Percentiles rank a stretch among this genome's conserved stretches.
phyloP scores from a whole-genome alignment of 2,329 filamentous ascomycete species.

The Nothomitra cinnamomea region DNA sequence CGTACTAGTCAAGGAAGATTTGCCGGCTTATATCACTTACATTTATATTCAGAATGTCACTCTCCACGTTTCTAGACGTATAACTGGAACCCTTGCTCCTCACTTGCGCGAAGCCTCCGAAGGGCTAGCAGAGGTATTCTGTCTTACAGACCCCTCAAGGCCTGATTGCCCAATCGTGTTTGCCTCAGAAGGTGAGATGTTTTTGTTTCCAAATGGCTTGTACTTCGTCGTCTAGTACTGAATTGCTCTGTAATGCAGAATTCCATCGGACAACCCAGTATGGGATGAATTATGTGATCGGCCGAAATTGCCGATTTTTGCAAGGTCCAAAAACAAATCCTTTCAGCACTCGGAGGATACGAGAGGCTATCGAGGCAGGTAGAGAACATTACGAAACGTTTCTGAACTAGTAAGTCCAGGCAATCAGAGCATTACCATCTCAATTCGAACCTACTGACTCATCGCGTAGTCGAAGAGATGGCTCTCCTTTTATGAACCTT shows the following conservation, averaged over 20 bases:
- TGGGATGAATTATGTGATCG: slow-evolving; percentile 53
- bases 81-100: slow-evolving; percentile 48
- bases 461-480: slow-evolving; percentile 43
- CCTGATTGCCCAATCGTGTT: slow-evolving; percentile 63
- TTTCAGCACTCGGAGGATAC: slow-evolving; percentile 42
- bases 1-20: slow-evolving; percentile 45
- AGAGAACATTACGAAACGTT: slow-evolving; percentile 58
- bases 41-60: slow-evolving; percentile 54
- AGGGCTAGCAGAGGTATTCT: slow-evolving; percentile 61
- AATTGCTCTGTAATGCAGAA: slow-evolving; percentile 27
- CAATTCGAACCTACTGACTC: background rate
- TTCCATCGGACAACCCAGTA: slow-evolving; percentile 62
- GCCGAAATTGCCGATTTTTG: slow-evolving; percentile 62
- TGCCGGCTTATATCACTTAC: slow-evolving; percentile 56
- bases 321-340: slow-evolving; percentile 57
- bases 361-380: slow-evolving; percentile 42
- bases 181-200: slow-evolving; percentile 46
- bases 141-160: slow-evolving; percentile 55
- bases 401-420: slow-evolving; percentile 47
- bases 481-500: slow-evolving; percentile 61
- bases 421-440: background rate
- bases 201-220: slow-evolving; percentile 6
- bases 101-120: slow-evolving; percentile 53
- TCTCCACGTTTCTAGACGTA: slow-evolving; percentile 46
- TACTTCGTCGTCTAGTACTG: slow-evolving; percentile 2